Evolutionary conservation across 2,329 filamentous ascomycete genomes (phyloP).

Genomic region (Xylaria sp.): DNA sequence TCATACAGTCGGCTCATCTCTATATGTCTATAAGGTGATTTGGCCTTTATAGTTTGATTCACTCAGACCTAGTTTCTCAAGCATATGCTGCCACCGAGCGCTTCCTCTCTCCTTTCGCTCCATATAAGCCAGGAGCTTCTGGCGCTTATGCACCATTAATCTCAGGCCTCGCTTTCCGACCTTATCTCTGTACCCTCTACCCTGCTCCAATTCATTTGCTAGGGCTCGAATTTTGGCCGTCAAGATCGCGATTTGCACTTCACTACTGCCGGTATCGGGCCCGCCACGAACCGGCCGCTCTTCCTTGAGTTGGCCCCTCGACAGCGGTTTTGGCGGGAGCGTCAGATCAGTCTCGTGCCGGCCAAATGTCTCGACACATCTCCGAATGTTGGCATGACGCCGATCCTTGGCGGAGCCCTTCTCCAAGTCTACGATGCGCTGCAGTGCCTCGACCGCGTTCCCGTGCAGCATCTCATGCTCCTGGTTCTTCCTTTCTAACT

Average conservation of each 20-base stretch:
- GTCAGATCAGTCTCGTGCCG: constrained; percentile 85
- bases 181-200: constrained; percentile 83
- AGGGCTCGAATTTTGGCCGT: constrained; percentile 92
- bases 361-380: constrained; percentile 88
- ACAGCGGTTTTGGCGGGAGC: constrained; percentile 71
- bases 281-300: constrained; percentile 72
- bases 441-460: constrained; percentile 79
- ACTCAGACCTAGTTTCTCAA: constrained; percentile 84
- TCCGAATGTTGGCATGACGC: constrained; percentile 82
- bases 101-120: constrained; percentile 90
- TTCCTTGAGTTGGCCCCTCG: constrained; percentile 55
- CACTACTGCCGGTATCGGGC: constrained; percentile 91
- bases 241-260: constrained; percentile 97
- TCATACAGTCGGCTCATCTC: constrained; percentile 43
- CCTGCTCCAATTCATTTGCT: constrained; percentile 74
- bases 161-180: constrained; percentile 92
- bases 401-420: constrained; percentile 83
- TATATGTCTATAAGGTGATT: constrained; percentile 72
- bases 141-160: constrained; percentile 85
- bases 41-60: constrained; percentile 92
- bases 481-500: constrained; percentile 50
- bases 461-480: constrained; percentile 67
- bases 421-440: constrained; percentile 79
- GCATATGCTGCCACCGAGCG: constrained; percentile 86
- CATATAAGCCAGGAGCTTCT: constrained; percentile 89